These are phyloP conservation scores for Basipetospora chlamydospora DNA, from an alignment of 2,329 filamentous ascomycete species.

Conservation along the genomic window DNA sequence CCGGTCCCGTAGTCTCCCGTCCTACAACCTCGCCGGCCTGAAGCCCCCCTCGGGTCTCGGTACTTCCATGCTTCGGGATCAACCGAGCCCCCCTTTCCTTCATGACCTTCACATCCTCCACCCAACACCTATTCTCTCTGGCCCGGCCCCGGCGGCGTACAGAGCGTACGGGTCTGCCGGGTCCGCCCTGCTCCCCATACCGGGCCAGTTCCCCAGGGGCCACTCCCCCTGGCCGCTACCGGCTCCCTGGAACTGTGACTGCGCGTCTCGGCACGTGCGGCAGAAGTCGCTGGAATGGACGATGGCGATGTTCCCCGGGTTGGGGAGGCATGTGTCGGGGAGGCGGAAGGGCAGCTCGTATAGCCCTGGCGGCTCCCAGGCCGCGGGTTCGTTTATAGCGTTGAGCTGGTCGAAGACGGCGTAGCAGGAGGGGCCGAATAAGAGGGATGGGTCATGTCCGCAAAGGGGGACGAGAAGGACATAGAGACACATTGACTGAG, in stretches of 20 bases:
- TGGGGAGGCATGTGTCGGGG: slow-evolving; percentile 3
- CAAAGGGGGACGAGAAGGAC: slow-evolving; percentile 4
- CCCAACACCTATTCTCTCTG: slow-evolving; percentile 3
- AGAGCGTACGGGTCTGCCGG: not conserved
- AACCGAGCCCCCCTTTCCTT: too few species aligned
- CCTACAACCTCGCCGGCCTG: too few species aligned
- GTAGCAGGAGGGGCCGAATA: slow-evolving; percentile 5
- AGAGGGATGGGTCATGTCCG: slow-evolving; percentile 2
- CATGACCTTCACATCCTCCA: slow-evolving; percentile 1
- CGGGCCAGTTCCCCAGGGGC: slow-evolving; percentile 1
- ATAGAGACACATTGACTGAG: slow-evolving; percentile 4
- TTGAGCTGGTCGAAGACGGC: slow-evolving; percentile 2
- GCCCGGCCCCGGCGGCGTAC: slow-evolving; percentile 1
- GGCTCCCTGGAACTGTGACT: too few species aligned
- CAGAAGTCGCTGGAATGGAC: slow-evolving; percentile 5
- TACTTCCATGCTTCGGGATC: too few species aligned
- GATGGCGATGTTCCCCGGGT: not conserved
- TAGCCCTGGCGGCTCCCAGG: slow-evolving; percentile 4
- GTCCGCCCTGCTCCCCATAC: not conserved
- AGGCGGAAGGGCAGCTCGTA: slow-evolving; percentile 2
- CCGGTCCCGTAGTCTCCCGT: too few species aligned
- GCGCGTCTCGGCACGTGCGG: not conserved
- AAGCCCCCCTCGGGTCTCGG: too few species aligned
- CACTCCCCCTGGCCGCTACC: too few species aligned
- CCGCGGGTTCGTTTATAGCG: slow-evolving; percentile 2